A percentile compares a stretch with the other conserved stretches of the same genome.
These are phyloP conservation scores for Beta vulgaris DNA, from an alignment of 148 eudicot genomes.

Conservation along the genomic window DNA sequence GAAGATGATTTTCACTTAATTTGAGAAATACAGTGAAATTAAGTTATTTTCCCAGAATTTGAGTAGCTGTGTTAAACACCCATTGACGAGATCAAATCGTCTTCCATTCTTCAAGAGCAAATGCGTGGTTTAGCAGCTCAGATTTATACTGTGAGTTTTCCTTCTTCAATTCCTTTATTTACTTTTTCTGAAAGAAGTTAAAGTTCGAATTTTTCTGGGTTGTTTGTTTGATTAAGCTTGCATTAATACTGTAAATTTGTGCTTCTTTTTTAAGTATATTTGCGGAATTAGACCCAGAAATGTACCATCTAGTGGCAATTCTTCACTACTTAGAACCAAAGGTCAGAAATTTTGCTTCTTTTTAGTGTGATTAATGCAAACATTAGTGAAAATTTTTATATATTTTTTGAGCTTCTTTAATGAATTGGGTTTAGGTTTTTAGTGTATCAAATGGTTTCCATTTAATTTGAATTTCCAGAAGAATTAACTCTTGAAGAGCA, in stretches of 20 bases:
- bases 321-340: slow-evolving; percentile 38
- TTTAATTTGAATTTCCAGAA: slow-evolving; percentile 39
- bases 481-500: slow-evolving; percentile 68
- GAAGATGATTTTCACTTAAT: too few relatives aligned
- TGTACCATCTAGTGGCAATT: slow-evolving; percentile 41
- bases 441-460: background rate
- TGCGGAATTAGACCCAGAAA: slow-evolving; percentile 50
- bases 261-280: slow-evolving; percentile 41
- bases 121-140: slow-evolving; percentile 35
- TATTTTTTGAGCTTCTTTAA: background rate
- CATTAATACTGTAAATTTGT: background rate
- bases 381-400: background rate
- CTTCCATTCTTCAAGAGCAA: too few relatives aligned
- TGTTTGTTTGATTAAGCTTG: background rate
- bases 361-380: background rate
- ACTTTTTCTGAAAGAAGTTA: background rate
- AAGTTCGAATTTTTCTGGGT: slow-evolving; percentile 1
- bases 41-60: too few relatives aligned
- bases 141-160: slow-evolving; percentile 24
- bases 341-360: slow-evolving; percentile 30
- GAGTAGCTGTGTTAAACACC: too few relatives aligned
- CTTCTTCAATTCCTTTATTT: background rate
- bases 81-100: too few relatives aligned
- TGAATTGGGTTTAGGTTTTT: background rate
- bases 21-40: too few relatives aligned